Base-by-base conservation (phyloP, 805 yeast species). In the Yarrowia sp. region DNA sequence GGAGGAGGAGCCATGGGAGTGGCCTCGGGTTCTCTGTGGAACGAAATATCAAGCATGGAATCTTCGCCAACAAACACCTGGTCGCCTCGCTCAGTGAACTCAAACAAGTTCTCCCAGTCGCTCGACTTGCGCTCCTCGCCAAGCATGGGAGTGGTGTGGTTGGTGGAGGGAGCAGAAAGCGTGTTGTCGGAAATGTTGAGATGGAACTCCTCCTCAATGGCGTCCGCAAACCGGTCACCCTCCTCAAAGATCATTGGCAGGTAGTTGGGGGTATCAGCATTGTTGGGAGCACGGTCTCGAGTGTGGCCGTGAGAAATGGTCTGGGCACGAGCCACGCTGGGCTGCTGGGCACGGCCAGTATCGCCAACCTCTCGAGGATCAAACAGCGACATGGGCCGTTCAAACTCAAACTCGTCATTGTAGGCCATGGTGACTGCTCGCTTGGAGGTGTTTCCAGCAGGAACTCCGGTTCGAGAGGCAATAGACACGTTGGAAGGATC, bases 231-330 rank as follows among this genome's bases (percentile, higher is more conserved):
- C 51, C 76, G 56, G 59, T 75, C 56, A 4, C 56, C 78, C 44
- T 76, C 79, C 56, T 77, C 79, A 59, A 77, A 77, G 26, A 76
- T 75, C 77, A 75, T 75, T 0, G 79, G 79, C 67, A 77, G 63
- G 24, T 74, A 65, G 58, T 70, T 73, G 12, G 54, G 54, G 21
- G 66, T 24, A 32, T 49, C 54, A 22, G 46, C 10, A 38, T 38
- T 24, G 24, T 17, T 41, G 46, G 28, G 30, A 3, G 36, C 38
- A 1, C 36, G 52, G 16, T 30, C 52, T 19, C 54, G 26, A 32
- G 19, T 61, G 62, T 51, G 67, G 38, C 62, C 36, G 56, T 21
- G 68, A 44, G 59, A 56, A 24, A 66, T 68, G 22, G 68, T 51
- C 36, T 64, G 49, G 11, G 71, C 52, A 1, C 52, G 22, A 1